These are phyloP conservation scores for Theobroma grandiflorum DNA, from an alignment of 441 rosid genomes.

Conservation along the genomic window DNA sequence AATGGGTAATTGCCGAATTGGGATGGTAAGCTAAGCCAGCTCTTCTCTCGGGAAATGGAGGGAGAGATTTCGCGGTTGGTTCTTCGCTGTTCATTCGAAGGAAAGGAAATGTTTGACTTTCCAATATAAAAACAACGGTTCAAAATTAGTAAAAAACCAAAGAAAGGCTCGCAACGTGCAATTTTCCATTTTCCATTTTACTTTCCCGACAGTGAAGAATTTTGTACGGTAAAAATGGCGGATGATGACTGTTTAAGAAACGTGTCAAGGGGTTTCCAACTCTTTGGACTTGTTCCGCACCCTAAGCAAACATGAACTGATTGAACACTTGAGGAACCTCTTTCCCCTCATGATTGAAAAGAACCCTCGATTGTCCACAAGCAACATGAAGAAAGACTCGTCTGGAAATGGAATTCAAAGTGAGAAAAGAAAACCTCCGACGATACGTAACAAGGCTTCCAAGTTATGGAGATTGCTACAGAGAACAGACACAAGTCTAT, in stretches of 20 bases:
- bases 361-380: neutral
- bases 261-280: no score
- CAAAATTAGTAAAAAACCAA: neutral
- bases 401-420: neutral
- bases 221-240: no score
- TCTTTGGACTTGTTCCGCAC: no score
- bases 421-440: neutral
- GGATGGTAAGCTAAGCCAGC: neutral
- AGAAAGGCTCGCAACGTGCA: neutral
- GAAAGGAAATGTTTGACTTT: neutral
- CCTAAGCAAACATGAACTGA: no score
- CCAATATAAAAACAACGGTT: neutral
- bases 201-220: no score
- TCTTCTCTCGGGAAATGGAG: constrained; percentile 21
- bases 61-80: constrained; percentile 25
- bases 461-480: neutral
- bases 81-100: constrained; percentile 11
- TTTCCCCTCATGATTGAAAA: no score
- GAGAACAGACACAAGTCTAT: no score
- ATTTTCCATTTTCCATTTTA: no score
- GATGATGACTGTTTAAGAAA: no score
- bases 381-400: neutral
- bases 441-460: neutral
- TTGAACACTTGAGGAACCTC: no score
- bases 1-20: no score